Evolutionary conservation across 805 yeast species (phyloP), one percentile per base, ranked within the genome.

Genomic region (Kurtzmaniella fragi): DNA sequence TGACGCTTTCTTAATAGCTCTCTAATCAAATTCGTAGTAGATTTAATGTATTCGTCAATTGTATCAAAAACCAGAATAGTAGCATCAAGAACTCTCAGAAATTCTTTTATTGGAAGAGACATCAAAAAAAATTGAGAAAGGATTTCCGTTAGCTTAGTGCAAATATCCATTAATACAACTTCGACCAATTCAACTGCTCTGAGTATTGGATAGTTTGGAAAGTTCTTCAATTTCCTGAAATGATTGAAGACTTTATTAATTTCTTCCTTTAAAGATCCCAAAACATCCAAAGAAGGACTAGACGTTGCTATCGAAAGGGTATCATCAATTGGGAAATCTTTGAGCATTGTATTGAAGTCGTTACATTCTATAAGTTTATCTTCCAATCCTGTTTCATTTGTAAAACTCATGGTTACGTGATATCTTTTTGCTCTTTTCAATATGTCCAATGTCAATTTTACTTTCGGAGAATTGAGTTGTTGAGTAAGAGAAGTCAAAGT

Each of bases 1-100:
- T 79, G 77, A 32, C 93, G 62, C 49, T 80, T 84, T 45, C 96
- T 67, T 31, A 85, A 66, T 3, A 84, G 58, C 43, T 90, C 96
- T 40, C 97, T 72, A 0, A 87, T 76, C 32, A 84, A 53, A 37
- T 77, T 73, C 1, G 80, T 75, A 61, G 82, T 77, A 40, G 79
- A 85, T 50, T 82, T 80, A 9, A 79, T 53, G 31, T 75, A 73
- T 20, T 67, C 71, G 28, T 87, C 95, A 67, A 90, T 76, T 1
- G 70, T 57, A 2, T 54, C 59, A 26, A 80, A 67, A 0, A 75
- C 46, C 0, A 50, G 32, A 0, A 71, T 45, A 1, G 57, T 35
- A 0, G 37, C 41, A 2, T 58, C 49, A 31, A 46, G 47, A 3
- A 57, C 13, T 1, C 42, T 38, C 3, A 43, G 16, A 46, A 82